These are phyloP conservation scores for Blepharisma undulans DNA, from an alignment of 169 alveolate genomes.

Conservation along the genomic window DNA sequence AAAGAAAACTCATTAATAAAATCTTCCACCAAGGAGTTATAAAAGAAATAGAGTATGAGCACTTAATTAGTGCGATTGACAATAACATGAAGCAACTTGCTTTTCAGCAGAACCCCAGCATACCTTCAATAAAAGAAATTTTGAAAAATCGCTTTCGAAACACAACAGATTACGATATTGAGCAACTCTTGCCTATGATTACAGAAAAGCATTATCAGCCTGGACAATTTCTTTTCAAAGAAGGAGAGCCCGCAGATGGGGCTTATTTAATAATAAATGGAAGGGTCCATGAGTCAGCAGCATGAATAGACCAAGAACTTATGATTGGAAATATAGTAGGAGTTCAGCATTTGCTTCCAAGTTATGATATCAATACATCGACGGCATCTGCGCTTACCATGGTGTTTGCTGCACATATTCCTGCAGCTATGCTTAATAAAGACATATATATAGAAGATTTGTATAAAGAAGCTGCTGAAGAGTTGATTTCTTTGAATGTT, in stretches of 20 bases:
- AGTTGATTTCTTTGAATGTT: background rate
- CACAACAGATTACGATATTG: slow-evolving; percentile 12
- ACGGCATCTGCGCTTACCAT: background rate
- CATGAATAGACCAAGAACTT: slow-evolving; percentile 25
- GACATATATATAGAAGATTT: slow-evolving; percentile 13
- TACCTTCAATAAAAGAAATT: background rate
- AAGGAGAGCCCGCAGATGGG: slow-evolving; percentile 14
- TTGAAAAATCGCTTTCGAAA: slow-evolving; percentile 14
- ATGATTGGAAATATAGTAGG: slow-evolving; percentile 29
- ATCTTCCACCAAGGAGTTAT: slow-evolving; percentile 34
- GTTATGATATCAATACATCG: background rate
- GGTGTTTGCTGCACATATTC: slow-evolving; percentile 33
- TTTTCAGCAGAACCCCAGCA: background rate
- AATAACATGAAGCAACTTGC: slow-evolving; percentile 12
- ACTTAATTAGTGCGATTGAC: slow-evolving; percentile 12
- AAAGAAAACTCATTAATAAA: background rate
- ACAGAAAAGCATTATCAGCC: slow-evolving; percentile 15
- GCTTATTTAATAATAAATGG: slow-evolving; percentile 31
- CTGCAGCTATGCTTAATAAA: background rate
- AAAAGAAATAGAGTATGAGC: slow-evolving; percentile 16
- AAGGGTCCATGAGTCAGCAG: slow-evolving; percentile 2
- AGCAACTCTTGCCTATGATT: background rate
- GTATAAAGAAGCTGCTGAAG: slow-evolving; percentile 26
- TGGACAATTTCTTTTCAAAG: slow-evolving; percentile 18
- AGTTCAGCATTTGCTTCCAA: slow-evolving; percentile 20